phyloP scores from a whole-genome alignment of 1,284 basidiomycete species.

The Xerocomus amazonicus region DNA sequence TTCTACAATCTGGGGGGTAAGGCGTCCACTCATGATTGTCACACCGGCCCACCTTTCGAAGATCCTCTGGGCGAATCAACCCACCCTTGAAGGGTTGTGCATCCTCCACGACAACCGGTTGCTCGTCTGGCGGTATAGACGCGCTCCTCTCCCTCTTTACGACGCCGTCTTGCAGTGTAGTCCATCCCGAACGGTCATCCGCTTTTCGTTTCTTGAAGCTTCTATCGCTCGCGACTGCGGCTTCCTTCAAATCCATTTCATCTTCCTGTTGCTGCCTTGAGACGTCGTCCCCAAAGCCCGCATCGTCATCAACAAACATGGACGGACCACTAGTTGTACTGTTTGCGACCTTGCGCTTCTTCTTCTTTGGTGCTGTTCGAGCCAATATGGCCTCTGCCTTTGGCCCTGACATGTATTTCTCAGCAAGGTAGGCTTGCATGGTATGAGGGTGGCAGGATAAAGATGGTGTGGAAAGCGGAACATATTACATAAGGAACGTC shows the following conservation, averaged over 20 bases:
- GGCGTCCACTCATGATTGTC: neutral
- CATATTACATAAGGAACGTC: conserved; percentile 11
- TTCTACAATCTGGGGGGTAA: conserved; percentile 28
- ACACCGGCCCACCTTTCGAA: conserved; percentile 44
- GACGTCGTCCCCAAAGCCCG: conserved; percentile 51
- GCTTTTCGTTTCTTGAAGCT: conserved; percentile 71
- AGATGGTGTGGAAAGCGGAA: neutral
- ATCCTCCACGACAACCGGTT: conserved; percentile 55
- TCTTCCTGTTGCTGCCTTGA: conserved; percentile 41
- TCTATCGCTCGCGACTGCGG: conserved; percentile 64
- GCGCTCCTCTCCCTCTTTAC: conserved; percentile 45
- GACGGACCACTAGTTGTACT: conserved; percentile 33
- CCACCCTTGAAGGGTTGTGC: conserved; percentile 63
- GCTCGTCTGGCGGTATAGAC: conserved; percentile 61
- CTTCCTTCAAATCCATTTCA: conserved; percentile 54
- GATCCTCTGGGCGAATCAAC: conserved; percentile 64
- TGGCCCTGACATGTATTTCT: conserved; percentile 94
- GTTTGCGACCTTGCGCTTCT: conserved; percentile 64
- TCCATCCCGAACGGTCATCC: conserved; percentile 55
- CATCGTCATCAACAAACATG: conserved; percentile 66
- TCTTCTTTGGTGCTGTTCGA: conserved; percentile 55
- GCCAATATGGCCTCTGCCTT: conserved; percentile 95
- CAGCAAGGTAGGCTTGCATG: conserved; percentile 74
- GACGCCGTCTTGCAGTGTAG: conserved; percentile 46
- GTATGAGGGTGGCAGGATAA: conserved; percentile 4